Percentiles rank a stretch among this genome's conserved stretches.
Evolutionary conservation across 345 rosid genomes (phyloP).

Genomic region (Tarenaya hassleriana): DNA sequence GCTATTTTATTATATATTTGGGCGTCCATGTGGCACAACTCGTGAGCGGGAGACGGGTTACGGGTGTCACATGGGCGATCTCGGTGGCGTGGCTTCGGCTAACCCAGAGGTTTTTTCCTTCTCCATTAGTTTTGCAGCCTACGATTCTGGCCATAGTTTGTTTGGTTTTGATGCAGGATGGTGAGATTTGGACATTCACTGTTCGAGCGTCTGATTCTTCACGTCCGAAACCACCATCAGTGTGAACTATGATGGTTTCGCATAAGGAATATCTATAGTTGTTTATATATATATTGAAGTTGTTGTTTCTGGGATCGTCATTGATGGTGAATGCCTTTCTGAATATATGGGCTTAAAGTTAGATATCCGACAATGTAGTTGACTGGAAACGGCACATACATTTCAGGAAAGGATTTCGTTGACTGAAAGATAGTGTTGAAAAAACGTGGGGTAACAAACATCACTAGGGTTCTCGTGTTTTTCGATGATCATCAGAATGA

Average conservation of each 20-base stretch:
- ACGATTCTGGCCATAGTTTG: background rate
- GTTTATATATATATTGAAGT: background rate
- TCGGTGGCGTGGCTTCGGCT: constrained; percentile 77
- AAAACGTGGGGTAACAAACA: constrained; percentile 57
- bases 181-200: constrained; percentile 93
- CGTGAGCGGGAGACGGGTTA: no score
- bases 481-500: constrained; percentile 98
- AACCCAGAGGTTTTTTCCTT: constrained; percentile 74
- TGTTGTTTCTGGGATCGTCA: no score
- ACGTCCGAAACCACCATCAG: constrained; percentile 71
- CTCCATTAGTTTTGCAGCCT: background rate
- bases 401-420: constrained; percentile 93
- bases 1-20: no score
- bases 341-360: background rate
- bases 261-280: no score
- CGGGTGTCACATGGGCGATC: constrained; percentile 99
- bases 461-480: constrained; percentile 59
- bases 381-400: constrained; percentile 90
- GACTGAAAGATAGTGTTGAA: constrained; percentile 76
- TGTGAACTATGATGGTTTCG: constrained; percentile 94
- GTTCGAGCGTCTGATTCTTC: constrained; percentile 79
- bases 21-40: no score
- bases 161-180: constrained; percentile 45
- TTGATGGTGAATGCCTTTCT: no score
- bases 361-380: background rate